These are phyloP conservation scores for Wallacemonas sp. DNA, from an alignment of 208 protist species.

Conservation along the genomic window DNA sequence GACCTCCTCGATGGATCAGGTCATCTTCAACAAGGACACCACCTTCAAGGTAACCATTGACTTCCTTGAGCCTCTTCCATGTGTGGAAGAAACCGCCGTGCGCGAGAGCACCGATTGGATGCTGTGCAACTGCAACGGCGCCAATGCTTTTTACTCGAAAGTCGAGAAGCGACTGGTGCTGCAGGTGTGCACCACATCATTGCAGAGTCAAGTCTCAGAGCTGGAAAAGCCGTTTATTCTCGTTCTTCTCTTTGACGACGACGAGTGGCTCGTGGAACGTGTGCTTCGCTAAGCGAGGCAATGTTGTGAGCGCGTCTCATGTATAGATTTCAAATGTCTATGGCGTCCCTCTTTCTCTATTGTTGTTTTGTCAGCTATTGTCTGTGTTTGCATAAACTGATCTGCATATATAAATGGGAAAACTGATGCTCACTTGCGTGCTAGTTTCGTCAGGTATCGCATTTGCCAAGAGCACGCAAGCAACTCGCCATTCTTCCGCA, in stretches of 20 bases:
- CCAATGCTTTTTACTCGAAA: slow-evolving; percentile 68
- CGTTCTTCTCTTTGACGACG: slow-evolving; percentile 51
- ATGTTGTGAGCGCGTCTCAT: no score
- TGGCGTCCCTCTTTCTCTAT: neutral
- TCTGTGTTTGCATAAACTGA: no score
- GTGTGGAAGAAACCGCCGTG: slow-evolving; percentile 70
- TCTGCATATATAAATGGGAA: no score
- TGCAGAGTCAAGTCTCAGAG: slow-evolving; percentile 66
- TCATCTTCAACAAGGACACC: slow-evolving; percentile 54
- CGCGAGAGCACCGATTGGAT: slow-evolving; percentile 83
- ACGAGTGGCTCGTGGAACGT: slow-evolving; percentile 67
- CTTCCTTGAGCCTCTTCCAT: slow-evolving; percentile 57
- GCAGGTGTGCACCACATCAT: slow-evolving; percentile 56
- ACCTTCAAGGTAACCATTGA: slow-evolving; percentile 79
- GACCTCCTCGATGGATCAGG: slow-evolving; percentile 63
- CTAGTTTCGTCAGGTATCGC: no score
- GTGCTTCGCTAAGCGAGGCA: slow-evolving; percentile 52
- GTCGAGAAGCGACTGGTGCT: slow-evolving; percentile 74
- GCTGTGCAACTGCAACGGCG: slow-evolving; percentile 61
- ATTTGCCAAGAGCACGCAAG: no score
- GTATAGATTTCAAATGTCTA: neutral
- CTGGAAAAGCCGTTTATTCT: slow-evolving; percentile 55
- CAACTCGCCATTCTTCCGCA: no score
- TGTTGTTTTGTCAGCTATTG: no score
- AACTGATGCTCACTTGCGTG: no score